These are phyloP conservation scores for Fomitopsis palustris DNA, from an alignment of 1,284 basidiomycete genomes.

Conservation along the genomic window DNA sequence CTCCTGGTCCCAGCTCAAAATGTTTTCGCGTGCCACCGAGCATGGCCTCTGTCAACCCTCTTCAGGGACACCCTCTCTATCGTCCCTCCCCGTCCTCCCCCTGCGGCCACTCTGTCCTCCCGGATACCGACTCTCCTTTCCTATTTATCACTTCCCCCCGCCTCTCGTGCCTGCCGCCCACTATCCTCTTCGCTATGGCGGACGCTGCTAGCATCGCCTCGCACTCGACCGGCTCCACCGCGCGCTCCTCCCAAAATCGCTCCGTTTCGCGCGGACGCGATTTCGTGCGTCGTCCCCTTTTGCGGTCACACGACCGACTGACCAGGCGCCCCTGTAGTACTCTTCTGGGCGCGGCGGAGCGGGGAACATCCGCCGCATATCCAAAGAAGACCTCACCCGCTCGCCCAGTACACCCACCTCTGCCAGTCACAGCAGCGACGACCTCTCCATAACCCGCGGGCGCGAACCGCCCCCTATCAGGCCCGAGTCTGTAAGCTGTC, in stretches of 20 bases:
- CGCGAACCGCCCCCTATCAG: constrained; percentile 38
- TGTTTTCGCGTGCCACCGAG: too few species aligned
- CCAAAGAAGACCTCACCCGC: constrained; percentile 30
- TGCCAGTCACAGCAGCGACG: constrained; percentile 16
- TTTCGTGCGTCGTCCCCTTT: constrained; percentile 18
- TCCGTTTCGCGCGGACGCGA: constrained; percentile 31
- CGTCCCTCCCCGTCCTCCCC: not conserved
- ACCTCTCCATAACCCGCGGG: constrained; percentile 33
- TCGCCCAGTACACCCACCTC: constrained; percentile 39
- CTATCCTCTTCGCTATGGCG: constrained; percentile 8
- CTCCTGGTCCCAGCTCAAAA: too few species aligned
- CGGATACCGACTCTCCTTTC: not conserved
- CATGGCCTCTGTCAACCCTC: too few species aligned
- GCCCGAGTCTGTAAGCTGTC: not conserved
- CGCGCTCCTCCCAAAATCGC: constrained; percentile 11
- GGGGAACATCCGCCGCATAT: constrained; percentile 59
- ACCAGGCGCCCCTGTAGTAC: constrained; percentile 28
- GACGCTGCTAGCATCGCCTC: constrained; percentile 8
- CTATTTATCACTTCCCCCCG: not conserved
- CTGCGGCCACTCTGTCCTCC: not conserved
- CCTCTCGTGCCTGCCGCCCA: not conserved
- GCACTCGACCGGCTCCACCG: not conserved
- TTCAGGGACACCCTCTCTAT: too few species aligned
- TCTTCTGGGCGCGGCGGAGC: constrained; percentile 66
- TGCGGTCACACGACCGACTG: not conserved